phyloP scores from a whole-genome alignment of 2,329 filamentous ascomycete genomes.

The Claviceps purpurea region DNA sequence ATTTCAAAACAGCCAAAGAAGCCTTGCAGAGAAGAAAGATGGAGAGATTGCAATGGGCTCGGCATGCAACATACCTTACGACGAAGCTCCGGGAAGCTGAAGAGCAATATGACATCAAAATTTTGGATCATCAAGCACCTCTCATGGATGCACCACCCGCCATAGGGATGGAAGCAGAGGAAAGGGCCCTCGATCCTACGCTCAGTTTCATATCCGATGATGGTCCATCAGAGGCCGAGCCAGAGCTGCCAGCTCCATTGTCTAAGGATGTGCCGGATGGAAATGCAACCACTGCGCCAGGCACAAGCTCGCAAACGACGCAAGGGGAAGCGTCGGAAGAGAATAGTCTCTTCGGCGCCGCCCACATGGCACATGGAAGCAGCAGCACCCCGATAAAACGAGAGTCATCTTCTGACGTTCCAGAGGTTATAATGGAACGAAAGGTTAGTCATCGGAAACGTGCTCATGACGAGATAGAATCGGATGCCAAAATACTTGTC shows the following conservation, averaged over 20 bases:
- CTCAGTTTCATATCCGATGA: conserved; percentile 3
- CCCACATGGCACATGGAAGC: conserved; percentile 7
- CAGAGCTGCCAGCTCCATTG: conserved; percentile 1
- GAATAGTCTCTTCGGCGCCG: conserved; percentile 12
- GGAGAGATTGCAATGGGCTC: conserved; percentile 31
- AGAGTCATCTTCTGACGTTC: conserved; percentile 41
- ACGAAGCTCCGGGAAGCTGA: conserved; percentile 30
- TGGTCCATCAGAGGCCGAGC: background rate
- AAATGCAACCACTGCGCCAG: conserved; percentile 3
- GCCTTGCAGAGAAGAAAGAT: conserved; percentile 26
- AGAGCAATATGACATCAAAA: conserved; percentile 20
- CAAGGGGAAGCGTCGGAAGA: conserved; percentile 15
- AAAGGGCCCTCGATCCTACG: background rate
- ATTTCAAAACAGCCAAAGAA: conserved; percentile 27
- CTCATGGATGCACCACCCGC: conserved; percentile 1
- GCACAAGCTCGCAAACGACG: conserved; percentile 15
- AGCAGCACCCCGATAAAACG: conserved; percentile 24
- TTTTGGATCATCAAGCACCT: conserved; percentile 11
- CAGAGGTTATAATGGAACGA: conserved; percentile 37
- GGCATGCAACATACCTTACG: conserved; percentile 29
- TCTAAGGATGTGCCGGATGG: background rate
- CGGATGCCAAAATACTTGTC: conserved; percentile 19
- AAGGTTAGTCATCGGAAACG: conserved; percentile 34
- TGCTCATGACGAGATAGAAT: conserved; percentile 11
- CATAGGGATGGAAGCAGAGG: conserved; percentile 4